Evolutionary conservation across 352 stramenopile genomes (phyloP).

Genomic region (Phytophthora pluvialis): DNA sequence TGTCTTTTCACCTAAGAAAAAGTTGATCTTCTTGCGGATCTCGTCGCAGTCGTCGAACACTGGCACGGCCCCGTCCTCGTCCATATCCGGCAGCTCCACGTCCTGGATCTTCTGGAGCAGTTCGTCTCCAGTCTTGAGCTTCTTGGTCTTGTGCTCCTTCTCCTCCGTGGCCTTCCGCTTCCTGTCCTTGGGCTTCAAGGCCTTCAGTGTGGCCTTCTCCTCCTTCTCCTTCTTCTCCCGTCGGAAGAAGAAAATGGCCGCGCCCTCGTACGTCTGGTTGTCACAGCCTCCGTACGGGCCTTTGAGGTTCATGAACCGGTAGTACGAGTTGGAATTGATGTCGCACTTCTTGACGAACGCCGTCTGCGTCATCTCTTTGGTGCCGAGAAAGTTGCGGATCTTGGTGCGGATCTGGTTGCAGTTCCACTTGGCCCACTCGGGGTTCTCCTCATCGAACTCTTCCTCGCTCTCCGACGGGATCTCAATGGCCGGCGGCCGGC

Average conservation of each 20-base stretch:
- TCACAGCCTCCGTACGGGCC: constrained; percentile 41
- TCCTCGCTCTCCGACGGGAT: constrained; percentile 23
- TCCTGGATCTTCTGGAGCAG: constrained; percentile 45
- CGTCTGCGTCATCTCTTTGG: constrained; percentile 61
- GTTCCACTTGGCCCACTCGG: constrained; percentile 38
- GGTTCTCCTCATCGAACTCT: constrained; percentile 33
- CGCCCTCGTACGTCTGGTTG: constrained; percentile 50
- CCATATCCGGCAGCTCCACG: constrained; percentile 33
- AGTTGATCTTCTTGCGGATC: constrained; percentile 57
- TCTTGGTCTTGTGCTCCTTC: constrained; percentile 37
- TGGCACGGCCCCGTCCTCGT: constrained; percentile 41
- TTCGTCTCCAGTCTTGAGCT: constrained; percentile 38
- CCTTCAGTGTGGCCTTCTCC: constrained; percentile 22
- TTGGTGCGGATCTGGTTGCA: constrained; percentile 55
- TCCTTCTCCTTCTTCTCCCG: constrained; percentile 38
- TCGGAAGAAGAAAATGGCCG: constrained; percentile 51
- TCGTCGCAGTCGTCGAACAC: constrained; percentile 68
- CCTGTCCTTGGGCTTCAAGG: constrained; percentile 18
- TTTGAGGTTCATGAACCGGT: constrained; percentile 62
- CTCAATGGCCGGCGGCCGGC: constrained; percentile 2
- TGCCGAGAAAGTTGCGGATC: constrained; percentile 55
- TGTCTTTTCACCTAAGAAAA: constrained; percentile 42
- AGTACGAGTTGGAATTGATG: constrained; percentile 60
- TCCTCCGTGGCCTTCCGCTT: constrained; percentile 33
- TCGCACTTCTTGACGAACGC: constrained; percentile 45